phyloP scores from a whole-genome alignment of 2,329 filamentous ascomycete genomes.

The Orbilia blumenaviensis region DNA sequence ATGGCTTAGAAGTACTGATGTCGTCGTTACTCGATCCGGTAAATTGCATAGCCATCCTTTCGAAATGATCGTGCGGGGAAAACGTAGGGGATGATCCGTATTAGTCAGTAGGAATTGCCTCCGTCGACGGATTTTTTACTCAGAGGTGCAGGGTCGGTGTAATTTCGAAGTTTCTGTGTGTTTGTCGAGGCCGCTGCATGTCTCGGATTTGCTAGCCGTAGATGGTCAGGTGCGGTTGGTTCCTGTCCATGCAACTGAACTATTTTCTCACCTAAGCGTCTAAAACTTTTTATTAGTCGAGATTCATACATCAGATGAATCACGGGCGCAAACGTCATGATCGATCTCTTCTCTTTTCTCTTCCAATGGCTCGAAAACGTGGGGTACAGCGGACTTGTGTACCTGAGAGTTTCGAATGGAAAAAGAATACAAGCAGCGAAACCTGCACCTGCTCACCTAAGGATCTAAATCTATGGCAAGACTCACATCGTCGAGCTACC shows the following conservation, averaged over 20 bases:
- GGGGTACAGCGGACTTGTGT: not conserved
- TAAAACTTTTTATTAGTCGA: not conserved
- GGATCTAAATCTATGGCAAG: too few relatives aligned
- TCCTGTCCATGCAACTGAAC: too few relatives aligned
- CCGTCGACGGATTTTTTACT: not conserved
- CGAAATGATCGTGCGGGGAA: not conserved
- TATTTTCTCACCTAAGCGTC: slow-evolving; percentile 38
- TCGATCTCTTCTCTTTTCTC: not conserved
- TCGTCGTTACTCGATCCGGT: not conserved
- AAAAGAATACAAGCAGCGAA: not conserved
- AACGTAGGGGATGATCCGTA: not conserved
- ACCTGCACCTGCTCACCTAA: not conserved
- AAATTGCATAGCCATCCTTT: not conserved
- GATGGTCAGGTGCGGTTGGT: slow-evolving; percentile 12
- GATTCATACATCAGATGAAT: slow-evolving; percentile 4
- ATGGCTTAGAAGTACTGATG: slow-evolving; percentile 18
- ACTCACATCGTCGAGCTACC: too few relatives aligned
- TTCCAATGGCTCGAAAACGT: slow-evolving; percentile 1
- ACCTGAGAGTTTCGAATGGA: not conserved
- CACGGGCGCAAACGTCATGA: slow-evolving; percentile 6
- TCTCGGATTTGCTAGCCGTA: slow-evolving; percentile 15
- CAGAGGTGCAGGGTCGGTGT: not conserved
- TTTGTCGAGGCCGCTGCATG: slow-evolving; percentile 10
- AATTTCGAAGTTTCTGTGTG: not conserved
- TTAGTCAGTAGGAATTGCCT: not conserved